Conservation (phyloP, 2,329 filamentous ascomycete species). For the Botrytis aclada region DNA sequence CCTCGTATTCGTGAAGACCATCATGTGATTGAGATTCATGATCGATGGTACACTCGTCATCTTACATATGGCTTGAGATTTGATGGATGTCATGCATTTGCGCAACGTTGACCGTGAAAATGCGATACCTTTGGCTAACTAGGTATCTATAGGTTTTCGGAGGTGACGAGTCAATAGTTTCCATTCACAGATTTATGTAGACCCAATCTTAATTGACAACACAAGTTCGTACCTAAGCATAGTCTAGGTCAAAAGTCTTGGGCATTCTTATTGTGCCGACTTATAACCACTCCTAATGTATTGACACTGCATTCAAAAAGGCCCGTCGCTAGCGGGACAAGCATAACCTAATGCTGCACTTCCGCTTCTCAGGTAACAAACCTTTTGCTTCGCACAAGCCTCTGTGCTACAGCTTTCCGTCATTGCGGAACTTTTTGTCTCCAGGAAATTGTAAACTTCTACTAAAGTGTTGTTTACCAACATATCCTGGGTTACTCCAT, state of each 20-base stretch:
- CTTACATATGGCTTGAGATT: too few species aligned
- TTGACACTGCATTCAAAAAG: not conserved
- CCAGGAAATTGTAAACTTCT: slow-evolving; percentile 31
- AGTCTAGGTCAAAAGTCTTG: not conserved
- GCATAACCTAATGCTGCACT: slow-evolving; percentile 30
- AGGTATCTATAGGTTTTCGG: too few species aligned
- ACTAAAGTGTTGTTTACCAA: slow-evolving; percentile 29
- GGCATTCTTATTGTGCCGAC: not conserved
- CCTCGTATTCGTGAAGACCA: too few species aligned
- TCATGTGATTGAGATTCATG: too few species aligned
- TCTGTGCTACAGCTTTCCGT: slow-evolving; percentile 26
- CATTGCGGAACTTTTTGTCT: slow-evolving; percentile 30
- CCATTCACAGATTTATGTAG: too few species aligned
- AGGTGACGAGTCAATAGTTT: too few species aligned
- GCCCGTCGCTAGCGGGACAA: slow-evolving; percentile 11
- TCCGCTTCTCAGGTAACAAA: slow-evolving; percentile 35
- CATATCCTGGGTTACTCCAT: slow-evolving; percentile 34
- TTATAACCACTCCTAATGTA: not conserved
- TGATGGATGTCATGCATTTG: too few species aligned
- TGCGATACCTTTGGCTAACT: too few species aligned
- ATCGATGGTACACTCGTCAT: too few species aligned
- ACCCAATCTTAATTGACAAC: not conserved
- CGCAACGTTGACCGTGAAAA: too few species aligned
- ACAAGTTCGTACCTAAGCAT: not conserved
- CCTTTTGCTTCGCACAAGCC: slow-evolving; percentile 31